phyloP scores from a whole-genome alignment of 768 basidiomycete genomes.

The Paxillus rubicundulus region DNA sequence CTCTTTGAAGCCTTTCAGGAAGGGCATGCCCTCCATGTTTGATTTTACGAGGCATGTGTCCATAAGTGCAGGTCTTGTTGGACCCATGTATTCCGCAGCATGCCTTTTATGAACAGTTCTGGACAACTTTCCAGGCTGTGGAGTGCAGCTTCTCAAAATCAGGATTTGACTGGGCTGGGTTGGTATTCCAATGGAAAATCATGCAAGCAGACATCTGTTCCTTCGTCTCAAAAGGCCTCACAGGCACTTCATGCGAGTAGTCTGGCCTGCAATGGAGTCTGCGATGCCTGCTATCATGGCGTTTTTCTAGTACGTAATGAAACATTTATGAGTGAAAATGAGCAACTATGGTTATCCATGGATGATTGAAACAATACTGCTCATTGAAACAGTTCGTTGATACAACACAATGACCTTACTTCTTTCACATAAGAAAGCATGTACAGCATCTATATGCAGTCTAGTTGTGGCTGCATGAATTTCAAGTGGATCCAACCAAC shows the following conservation, averaged over 20 bases:
- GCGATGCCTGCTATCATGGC: slow-evolving; percentile 26
- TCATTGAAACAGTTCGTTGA: no score
- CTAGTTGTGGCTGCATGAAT: no score
- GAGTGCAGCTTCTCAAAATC: not conserved
- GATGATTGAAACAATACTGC: no score
- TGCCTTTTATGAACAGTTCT: slow-evolving; percentile 51
- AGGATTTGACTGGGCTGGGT: slow-evolving; percentile 23
- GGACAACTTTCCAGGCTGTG: slow-evolving; percentile 4
- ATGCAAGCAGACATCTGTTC: slow-evolving; percentile 13
- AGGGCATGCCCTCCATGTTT: slow-evolving; percentile 40
- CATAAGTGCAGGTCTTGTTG: slow-evolving; percentile 61
- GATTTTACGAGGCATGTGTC: slow-evolving; percentile 69
- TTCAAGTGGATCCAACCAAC: no score
- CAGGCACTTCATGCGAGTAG: slow-evolving; percentile 71
- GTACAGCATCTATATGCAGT: no score
- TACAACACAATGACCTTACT: no score
- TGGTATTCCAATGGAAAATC: slow-evolving; percentile 21
- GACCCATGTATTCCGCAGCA: slow-evolving; percentile 53
- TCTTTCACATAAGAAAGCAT: no score
- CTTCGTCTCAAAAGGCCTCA: slow-evolving; percentile 8
- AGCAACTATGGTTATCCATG: no score
- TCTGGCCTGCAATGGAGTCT: slow-evolving; percentile 29
- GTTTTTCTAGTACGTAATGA: slow-evolving; percentile 18
- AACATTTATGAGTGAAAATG: slow-evolving; percentile 10
- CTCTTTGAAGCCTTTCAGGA: slow-evolving; percentile 50